These are phyloP conservation scores for Dipteronia sinensis DNA, from an alignment of 345 rosid species.

Conservation along the genomic window DNA sequence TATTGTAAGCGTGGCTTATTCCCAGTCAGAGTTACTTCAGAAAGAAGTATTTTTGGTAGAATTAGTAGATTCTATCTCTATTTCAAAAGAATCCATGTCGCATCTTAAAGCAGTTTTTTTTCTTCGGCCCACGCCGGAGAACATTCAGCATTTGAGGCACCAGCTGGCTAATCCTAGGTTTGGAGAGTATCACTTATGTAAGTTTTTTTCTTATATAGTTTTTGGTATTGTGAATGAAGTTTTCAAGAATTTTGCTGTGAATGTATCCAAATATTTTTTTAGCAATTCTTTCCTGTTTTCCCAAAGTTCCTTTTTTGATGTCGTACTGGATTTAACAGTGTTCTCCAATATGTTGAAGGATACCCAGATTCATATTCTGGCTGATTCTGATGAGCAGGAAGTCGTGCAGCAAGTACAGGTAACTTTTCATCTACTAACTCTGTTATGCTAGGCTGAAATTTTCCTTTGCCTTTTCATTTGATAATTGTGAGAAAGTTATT, in stretches of 20 bases:
- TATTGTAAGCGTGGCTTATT: constrained; percentile 83
- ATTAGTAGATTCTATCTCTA: constrained; percentile 81
- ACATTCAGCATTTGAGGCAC: constrained; percentile 77
- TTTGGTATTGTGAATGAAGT: not conserved
- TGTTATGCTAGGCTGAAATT: constrained; percentile 15
- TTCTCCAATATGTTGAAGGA: constrained; percentile 96
- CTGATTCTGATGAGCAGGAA: constrained; percentile 98
- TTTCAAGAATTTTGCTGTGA: not conserved
- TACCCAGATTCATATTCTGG: constrained; percentile 94
- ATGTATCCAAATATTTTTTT: not conserved
- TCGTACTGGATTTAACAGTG: constrained; percentile 51
- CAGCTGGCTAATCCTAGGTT: constrained; percentile 87
- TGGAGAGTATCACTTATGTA: constrained; percentile 92
- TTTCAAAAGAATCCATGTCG: constrained; percentile 84
- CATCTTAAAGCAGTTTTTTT: constrained; percentile 94
- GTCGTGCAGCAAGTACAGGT: constrained; percentile 98
- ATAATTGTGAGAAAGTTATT: not conserved
- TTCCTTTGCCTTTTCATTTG: not conserved
- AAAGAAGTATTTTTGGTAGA: constrained; percentile 96
- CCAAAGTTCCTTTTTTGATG: not conserved
- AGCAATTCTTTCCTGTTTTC: constrained; percentile 4
- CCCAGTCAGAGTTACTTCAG: constrained; percentile 94
- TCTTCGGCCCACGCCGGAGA: constrained; percentile 84
- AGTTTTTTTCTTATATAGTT: constrained; percentile 21
- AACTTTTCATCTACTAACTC: constrained; percentile 3